Base-by-base conservation (phyloP, 768 basidiomycete species). In the Russula foetens region DNA sequence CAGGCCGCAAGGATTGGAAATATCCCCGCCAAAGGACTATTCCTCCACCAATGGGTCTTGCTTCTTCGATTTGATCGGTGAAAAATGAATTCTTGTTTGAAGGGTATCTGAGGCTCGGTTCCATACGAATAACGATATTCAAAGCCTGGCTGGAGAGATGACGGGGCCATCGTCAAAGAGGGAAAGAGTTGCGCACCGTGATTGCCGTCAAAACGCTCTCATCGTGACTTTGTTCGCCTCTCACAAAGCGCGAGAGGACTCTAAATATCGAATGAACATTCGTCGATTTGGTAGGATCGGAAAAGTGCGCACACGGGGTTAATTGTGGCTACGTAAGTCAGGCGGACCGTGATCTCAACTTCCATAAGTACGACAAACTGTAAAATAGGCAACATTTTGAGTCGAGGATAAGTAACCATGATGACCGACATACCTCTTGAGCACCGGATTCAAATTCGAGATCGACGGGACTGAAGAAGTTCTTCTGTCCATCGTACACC, bases 401-500 rank as follows among this genome's bases (percentile, higher is more conserved):
- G 28, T 24, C 23, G 39, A 14, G 23, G 44, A 28, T 44, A 6
- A 7, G 12, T 21, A 14, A 9, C 9, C 14, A 8, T 14, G n/a
- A 14, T 43, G 54, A 4, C 51, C 52, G 15, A 70, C 74, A 63
- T 66, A 79, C 86, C 73, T 84, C 86, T 60, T 60, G 67, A 8
- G 63, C 48, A n/a, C 76, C 77, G 2, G 31, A 15, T 50, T 79
- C 81, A 29, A 92, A 84, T 0, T 84, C 81, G 4, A 91, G 75
- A 53, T 80, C 76, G 33, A 80, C 77, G 12, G 82, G 72, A 21
- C 85, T 77, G 65, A 88, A 92, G 53, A 84, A 71, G 60, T 90
- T 92, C 71, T 90, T 92, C 41, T 85, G 77, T 0, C 90, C 90
- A 52, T 92, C 90, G 59, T 89, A 92, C 0, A 81, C 89, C n/a